Evolutionary conservation across 306 rosid genomes (phyloP).

Genomic region (Cicer cuneatum): DNA sequence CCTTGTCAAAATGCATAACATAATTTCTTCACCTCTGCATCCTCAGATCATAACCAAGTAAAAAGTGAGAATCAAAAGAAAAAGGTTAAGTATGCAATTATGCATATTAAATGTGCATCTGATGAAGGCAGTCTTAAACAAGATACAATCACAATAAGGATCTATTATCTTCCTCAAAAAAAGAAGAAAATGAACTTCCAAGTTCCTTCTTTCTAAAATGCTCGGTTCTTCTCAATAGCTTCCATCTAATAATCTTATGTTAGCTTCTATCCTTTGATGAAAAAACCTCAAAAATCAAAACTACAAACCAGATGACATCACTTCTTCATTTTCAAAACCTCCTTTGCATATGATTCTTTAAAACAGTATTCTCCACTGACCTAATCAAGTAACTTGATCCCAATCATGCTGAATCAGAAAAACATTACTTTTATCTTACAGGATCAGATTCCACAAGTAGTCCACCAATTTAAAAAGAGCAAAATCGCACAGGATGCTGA

Average conservation of each 20-base stretch:
- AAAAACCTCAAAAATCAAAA: slow-evolving; percentile 38
- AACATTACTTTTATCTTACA: slow-evolving; percentile 55
- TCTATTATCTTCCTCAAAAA: neutral
- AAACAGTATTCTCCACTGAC: slow-evolving; percentile 44
- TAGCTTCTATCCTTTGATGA: slow-evolving; percentile 22
- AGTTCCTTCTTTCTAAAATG: neutral
- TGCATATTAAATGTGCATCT: slow-evolving; percentile 25
- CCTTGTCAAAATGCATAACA: slow-evolving; percentile 13
- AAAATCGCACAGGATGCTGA: slow-evolving; percentile 44
- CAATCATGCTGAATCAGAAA: slow-evolving; percentile 50
- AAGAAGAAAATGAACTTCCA: slow-evolving; percentile 17
- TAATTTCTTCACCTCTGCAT: slow-evolving; percentile 17
- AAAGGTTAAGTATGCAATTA: neutral
- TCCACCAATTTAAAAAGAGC: slow-evolving; percentile 53
- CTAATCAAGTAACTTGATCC: slow-evolving; percentile 41
- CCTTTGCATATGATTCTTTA: slow-evolving; percentile 52
- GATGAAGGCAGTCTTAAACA: slow-evolving; percentile 13
- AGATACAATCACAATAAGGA: slow-evolving; percentile 31
- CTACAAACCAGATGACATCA: slow-evolving; percentile 40
- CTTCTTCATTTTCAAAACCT: slow-evolving; percentile 38
- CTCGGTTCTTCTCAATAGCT: neutral
- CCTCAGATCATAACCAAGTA: slow-evolving; percentile 24
- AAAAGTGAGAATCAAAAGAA: slow-evolving; percentile 9
- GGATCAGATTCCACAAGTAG: slow-evolving; percentile 78
- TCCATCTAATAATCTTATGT: slow-evolving; percentile 20